These are phyloP conservation scores for Mitragyna speciosa DNA, from an alignment of 257 asterid genomes.

Conservation along the genomic window DNA sequence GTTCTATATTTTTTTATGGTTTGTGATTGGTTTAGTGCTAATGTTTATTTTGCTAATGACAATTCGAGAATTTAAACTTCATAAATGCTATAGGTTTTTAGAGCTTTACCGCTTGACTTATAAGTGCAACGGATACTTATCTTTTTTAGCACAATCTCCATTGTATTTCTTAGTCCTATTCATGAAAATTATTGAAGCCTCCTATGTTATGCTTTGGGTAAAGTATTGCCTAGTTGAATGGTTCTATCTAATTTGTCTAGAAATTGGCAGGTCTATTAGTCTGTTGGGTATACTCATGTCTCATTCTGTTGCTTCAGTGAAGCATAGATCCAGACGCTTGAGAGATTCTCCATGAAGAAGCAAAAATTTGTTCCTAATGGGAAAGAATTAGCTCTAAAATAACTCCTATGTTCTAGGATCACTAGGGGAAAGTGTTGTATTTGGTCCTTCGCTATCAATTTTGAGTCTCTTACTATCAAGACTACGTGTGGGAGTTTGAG, in stretches of 20 bases:
- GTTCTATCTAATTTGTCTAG: slow-evolving; percentile 65
- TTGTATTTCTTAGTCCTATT: slow-evolving; percentile 72
- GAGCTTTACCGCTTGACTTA: slow-evolving; percentile 22
- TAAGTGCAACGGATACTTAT: slow-evolving; percentile 32
- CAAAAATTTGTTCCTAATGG: slow-evolving; percentile 77
- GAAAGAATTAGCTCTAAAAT: slow-evolving; percentile 67
- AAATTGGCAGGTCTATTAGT: slow-evolving; percentile 58
- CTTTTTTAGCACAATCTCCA: slow-evolving; percentile 51
- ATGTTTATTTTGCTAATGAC: not conserved
- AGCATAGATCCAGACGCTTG: slow-evolving; percentile 58
- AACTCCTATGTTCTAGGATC: slow-evolving; percentile 51
- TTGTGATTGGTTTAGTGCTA: slow-evolving; percentile 7
- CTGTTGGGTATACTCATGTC: slow-evolving; percentile 71
- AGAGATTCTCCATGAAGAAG: slow-evolving; percentile 64
- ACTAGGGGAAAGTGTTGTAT: slow-evolving; percentile 65
- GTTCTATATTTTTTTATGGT: slow-evolving; percentile 6
- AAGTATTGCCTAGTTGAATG: slow-evolving; percentile 38
- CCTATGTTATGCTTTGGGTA: slow-evolving; percentile 42
- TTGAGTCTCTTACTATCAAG: slow-evolving; percentile 67
- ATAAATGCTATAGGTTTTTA: slow-evolving; percentile 17
- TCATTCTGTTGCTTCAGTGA: slow-evolving; percentile 77
- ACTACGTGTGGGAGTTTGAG: slow-evolving; percentile 70
- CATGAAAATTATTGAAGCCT: slow-evolving; percentile 55
- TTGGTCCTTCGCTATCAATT: slow-evolving; percentile 59
- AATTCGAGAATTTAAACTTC: slow-evolving; percentile 13